Evolutionary conservation across 768 basidiomycete genomes (phyloP), one percentile per base, ranked within the genome.

Genomic region (Trametes cingulata): DNA sequence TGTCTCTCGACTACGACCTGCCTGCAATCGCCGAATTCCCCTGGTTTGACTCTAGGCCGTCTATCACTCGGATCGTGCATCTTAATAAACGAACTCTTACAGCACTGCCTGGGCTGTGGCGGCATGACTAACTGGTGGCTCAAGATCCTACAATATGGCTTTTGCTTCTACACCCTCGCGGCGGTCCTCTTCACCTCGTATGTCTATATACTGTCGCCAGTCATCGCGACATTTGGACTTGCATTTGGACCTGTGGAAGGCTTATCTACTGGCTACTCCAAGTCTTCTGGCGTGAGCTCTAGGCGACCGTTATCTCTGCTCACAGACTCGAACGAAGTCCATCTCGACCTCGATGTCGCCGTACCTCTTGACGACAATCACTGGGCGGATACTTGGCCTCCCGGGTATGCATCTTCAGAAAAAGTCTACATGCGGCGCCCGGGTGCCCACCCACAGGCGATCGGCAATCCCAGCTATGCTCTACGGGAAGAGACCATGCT

Each of bases 401-500:
- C 42, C 27, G 60, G 54, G 14, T 58, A 52, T 20, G 48, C 54
- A 19, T 36, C 56, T 24, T 40, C 62, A 6, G 61, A 62, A 4
- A 22, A 49, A 6, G 20, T 57, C 10, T 19, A 48, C 36, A 22
- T 13, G 48, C 3, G 6, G 19, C 29, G 42, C 41, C 45, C 15
- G n/a, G 37, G 43, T 12, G 12, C 7, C 37, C 33, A 42, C 40
- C 49, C 25, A 25, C 25, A 20, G 29, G 37, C 7, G 6, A 8
- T 6, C 22, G 8, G 6, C 3, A 2, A 9, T 19, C 20, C 37
- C 13, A 43, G 45, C 6, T 52, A 52, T 45, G 55, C 49, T 9
- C 73, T 84, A 56, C 74, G 76, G 49, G 81, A 84, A 68, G 77
- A 77, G 12, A 72, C 84, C 20, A 79, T 89, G 54, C 74, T 91